Base-by-base conservation (phyloP, 2,329 filamentous ascomycete species). In the Trichoderma simmonsii region DNA sequence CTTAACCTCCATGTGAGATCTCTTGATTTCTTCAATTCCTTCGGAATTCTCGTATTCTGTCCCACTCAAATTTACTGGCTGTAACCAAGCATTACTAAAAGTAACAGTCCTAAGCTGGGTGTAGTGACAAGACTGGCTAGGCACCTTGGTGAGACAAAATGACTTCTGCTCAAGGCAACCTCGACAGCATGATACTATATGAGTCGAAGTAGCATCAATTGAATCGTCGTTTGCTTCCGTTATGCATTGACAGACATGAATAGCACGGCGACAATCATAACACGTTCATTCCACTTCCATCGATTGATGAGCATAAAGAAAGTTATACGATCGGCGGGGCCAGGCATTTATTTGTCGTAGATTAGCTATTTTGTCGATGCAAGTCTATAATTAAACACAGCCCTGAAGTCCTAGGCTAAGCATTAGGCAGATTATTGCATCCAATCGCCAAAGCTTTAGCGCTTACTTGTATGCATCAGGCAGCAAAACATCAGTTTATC, bases 381-480 rank as follows among this genome's bases (percentile, higher is more conserved):
- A 54, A 21, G n/a, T 54, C 48, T 54, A 54, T 54, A 54, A 24
- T 24, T 54, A 54, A 54, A 54, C 21, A 24, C 11, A 54, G n/a
- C 21, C 48, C 1, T 24, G 48, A 54, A 54, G 48, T 54, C 48
- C n/a, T 54, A 24, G 21, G 21, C 48, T 24, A 54, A 24, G n/a
- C 21, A 14, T 54, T 54, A 24, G 48, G 51, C 6, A 14, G 14
- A n/a, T 24, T 1, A n/a, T 9, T 6, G 6, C n/a, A 9, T 12
- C 56, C 66, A 61, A 69, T 69, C 66, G 61, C 11, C n/a, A 36
- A 54, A 51, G 21, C 4, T 30, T 9, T 18, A 34, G 28, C n/a
- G 56, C 66, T 61, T 34, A 59, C 54, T 36, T 26, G 8, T 15
- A 14, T 65, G 62, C 39, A 54, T 51, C 43, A 65, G 62, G 62